Percentiles rank a stretch among this genome's conserved stretches.
These are phyloP conservation scores for Plasmodium ovale DNA, from an alignment of 169 alveolate genomes.

Conservation along the genomic window DNA sequence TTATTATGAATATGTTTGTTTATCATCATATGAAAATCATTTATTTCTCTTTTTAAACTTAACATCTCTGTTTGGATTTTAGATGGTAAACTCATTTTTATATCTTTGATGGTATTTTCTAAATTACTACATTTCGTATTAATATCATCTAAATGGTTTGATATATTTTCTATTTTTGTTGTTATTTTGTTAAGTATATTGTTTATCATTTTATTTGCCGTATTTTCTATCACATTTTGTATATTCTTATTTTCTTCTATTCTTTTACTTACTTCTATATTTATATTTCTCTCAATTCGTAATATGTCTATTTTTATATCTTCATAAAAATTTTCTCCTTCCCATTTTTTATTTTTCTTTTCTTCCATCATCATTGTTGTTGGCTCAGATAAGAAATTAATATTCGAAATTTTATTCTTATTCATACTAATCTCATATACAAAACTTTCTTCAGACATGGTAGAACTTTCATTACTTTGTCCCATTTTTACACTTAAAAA, in stretches of 20 bases:
- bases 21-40: conserved; percentile 35
- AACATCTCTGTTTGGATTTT: conserved; percentile 71
- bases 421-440: not conserved
- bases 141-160: conserved; percentile 39
- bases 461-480: conserved; percentile 12
- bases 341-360: conserved; percentile 6
- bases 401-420: conserved; percentile 9
- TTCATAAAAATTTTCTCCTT: conserved; percentile 29
- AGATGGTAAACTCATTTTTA: conserved; percentile 41
- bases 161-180: conserved; percentile 56
- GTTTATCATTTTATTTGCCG: conserved; percentile 71
- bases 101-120: conserved; percentile 31
- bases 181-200: conserved; percentile 69
- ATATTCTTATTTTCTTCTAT: conserved; percentile 66
- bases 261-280: conserved; percentile 62
- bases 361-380: conserved; percentile 21
- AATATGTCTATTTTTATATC: conserved; percentile 50
- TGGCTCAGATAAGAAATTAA: conserved; percentile 23
- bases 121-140: conserved; percentile 53
- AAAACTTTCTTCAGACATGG: conserved; percentile 14
- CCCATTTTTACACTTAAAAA: not conserved
- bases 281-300: conserved; percentile 69
- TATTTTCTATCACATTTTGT: conserved; percentile 45
- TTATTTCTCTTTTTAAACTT: conserved; percentile 51
- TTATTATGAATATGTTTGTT: conserved; percentile 43